These are phyloP conservation scores for Oryza coarctata DNA, from an alignment of 176 grass and related monocot genomes.

Conservation along the genomic window DNA sequence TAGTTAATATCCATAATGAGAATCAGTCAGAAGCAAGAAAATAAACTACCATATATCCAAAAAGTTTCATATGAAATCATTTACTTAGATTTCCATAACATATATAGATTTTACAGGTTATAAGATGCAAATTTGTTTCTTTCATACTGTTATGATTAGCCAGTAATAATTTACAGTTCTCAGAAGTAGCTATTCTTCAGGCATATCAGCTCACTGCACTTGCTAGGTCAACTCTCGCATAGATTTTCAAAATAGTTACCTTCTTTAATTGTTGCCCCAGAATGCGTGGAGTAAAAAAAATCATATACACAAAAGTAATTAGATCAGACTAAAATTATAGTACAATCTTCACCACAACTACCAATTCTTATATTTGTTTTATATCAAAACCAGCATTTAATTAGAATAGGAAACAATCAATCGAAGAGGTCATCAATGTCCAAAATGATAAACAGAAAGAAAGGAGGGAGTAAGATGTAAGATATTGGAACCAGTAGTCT, in stretches of 20 bases:
- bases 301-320: neutral
- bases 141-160: neutral
- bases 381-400: neutral
- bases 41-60: neutral
- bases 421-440: neutral
- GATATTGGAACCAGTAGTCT: neutral
- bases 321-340: neutral
- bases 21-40: neutral
- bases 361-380: neutral
- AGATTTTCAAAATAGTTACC: neutral
- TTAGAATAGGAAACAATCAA: neutral
- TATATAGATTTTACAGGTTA: neutral
- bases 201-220: neutral
- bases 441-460: neutral
- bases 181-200: conserved; percentile 7
- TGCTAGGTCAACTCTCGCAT: neutral
- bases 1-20: neutral
- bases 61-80: neutral
- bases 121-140: conserved; percentile 7
- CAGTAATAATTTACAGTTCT: neutral
- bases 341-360: neutral
- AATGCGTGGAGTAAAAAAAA: neutral
- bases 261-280: neutral
- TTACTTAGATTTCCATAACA: conserved; percentile 1
- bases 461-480: neutral